Conservation (phyloP, 805 yeast species). For the Barnettozyma siamensis region DNA sequence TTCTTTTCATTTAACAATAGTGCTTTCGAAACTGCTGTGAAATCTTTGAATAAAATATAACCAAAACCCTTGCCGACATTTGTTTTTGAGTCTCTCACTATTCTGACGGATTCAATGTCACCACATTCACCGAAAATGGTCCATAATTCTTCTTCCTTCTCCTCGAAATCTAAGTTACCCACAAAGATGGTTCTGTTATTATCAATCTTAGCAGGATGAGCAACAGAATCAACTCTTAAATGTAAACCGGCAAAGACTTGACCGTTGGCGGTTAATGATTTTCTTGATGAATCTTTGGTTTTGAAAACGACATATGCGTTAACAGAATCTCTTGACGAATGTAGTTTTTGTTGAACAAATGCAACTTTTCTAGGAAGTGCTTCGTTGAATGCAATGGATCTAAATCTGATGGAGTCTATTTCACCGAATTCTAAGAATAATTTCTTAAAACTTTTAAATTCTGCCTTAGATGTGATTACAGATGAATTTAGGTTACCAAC, state of each 20-base stretch:
- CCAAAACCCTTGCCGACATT: conserved; percentile 98
- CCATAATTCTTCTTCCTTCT: conserved; percentile 87
- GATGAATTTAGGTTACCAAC: conserved; percentile 75
- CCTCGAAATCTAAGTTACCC: conserved; percentile 92
- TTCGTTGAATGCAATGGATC: conserved; percentile 87
- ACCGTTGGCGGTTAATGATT: conserved; percentile 55
- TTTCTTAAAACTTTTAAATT: conserved; percentile 58
- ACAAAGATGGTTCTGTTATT: conserved; percentile 81
- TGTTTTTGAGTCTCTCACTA: conserved; percentile 87
- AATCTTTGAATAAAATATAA: conserved; percentile 81
- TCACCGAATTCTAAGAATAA: conserved; percentile 38
- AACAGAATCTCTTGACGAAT: conserved; percentile 69
- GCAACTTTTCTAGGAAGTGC: conserved; percentile 91
- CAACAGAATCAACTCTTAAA: conserved; percentile 85
- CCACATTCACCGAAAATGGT: conserved; percentile 63
- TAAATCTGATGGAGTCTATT: conserved; percentile 75
- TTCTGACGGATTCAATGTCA: conserved; percentile 80
- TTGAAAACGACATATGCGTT: conserved; percentile 86
- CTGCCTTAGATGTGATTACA: conserved; percentile 58
- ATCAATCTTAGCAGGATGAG: conserved; percentile 85
- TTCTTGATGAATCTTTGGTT: conserved; percentile 39
- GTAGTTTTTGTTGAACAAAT: conserved; percentile 71
- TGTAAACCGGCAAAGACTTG: conserved; percentile 65
- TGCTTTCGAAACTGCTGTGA: conserved; percentile 73
- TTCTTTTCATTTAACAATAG: conserved; percentile 69